Percentiles rank a stretch among this genome's conserved stretches.
phyloP scores from a whole-genome alignment of 352 stramenopile genomes.

The Pythium graminicola region DNA sequence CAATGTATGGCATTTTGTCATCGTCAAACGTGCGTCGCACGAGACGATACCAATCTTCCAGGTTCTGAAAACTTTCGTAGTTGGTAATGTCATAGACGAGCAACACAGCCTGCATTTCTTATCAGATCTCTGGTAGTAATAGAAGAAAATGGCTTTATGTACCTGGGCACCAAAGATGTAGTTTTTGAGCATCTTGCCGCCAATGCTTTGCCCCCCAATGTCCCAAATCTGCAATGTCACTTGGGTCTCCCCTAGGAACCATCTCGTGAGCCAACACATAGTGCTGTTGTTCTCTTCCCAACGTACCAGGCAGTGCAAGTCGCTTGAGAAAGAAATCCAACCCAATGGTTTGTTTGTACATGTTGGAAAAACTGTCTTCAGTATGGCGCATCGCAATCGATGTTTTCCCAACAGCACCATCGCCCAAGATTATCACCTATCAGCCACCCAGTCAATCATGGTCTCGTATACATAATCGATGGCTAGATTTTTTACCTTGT shows the following conservation, averaged over 20 bases:
- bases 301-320: slow-evolving; percentile 76
- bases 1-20: slow-evolving; percentile 84
- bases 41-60: slow-evolving; percentile 93
- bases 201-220: slow-evolving; percentile 82
- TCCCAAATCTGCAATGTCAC: slow-evolving; percentile 91
- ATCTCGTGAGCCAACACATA: neutral
- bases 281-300: neutral
- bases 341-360: slow-evolving; percentile 94
- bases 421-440: slow-evolving; percentile 91
- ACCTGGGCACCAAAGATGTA: slow-evolving; percentile 94
- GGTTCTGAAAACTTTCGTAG: slow-evolving; percentile 93
- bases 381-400: slow-evolving; percentile 91
- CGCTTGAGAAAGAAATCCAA: slow-evolving; percentile 95
- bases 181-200: slow-evolving; percentile 62
- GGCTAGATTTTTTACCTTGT: slow-evolving; percentile 44
- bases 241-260: slow-evolving; percentile 66
- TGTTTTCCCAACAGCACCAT: slow-evolving; percentile 94
- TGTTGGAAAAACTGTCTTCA: slow-evolving; percentile 88
- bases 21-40: slow-evolving; percentile 83
- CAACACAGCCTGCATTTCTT: slow-evolving; percentile 77
- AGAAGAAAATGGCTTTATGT: too few species aligned
- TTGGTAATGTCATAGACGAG: slow-evolving; percentile 96
- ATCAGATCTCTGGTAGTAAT: too few species aligned
- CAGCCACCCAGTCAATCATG: neutral
- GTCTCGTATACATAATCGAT: too few species aligned